Evolutionary conservation across 495 filamentous ascomycete genomes (phyloP).

Genomic region (Hypoxylon fragiforme): DNA sequence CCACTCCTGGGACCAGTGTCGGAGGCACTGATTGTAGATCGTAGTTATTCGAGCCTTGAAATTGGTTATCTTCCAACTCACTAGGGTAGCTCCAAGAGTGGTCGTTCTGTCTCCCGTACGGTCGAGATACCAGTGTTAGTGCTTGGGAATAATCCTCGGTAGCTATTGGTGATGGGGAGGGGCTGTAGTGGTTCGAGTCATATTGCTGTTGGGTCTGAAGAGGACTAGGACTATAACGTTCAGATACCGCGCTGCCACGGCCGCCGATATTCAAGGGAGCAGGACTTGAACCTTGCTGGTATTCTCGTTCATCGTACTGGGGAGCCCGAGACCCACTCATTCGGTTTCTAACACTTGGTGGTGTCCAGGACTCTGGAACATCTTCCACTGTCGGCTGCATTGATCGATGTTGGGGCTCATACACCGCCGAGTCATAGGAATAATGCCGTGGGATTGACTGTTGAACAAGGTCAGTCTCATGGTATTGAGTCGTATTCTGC

Average conservation of each 20-base stretch:
- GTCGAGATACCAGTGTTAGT: conserved; percentile 31
- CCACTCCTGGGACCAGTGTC: conserved; percentile 72
- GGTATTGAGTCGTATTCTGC: conserved; percentile 35
- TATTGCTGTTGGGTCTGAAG: conserved; percentile 30
- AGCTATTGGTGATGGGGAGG: conserved; percentile 27
- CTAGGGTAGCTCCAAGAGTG: conserved; percentile 34
- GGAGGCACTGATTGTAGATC: conserved; percentile 58
- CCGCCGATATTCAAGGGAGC: conserved; percentile 52
- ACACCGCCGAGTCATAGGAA: conserved; percentile 50
- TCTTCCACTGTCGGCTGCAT: conserved; percentile 75
- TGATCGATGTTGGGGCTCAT: conserved; percentile 48
- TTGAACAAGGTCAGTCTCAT: conserved; percentile 31
- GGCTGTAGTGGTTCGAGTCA: conserved; percentile 21
- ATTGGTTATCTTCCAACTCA: conserved; percentile 41
- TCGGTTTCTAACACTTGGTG: conserved; percentile 49
- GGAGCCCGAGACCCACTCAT: conserved; percentile 45
- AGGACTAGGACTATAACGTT: conserved; percentile 34
- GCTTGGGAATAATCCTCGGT: conserved; percentile 37
- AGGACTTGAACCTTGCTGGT: conserved; percentile 46
- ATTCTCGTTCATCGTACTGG: conserved; percentile 41
- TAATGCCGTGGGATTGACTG: conserved; percentile 49
- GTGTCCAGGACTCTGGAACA: conserved; percentile 55
- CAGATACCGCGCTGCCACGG: conserved; percentile 42
- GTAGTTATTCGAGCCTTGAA: conserved; percentile 38
- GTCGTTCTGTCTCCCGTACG: conserved; percentile 26